Percentiles rank a stretch among this genome's conserved stretches.
phyloP scores from a whole-genome alignment of 2,329 filamentous ascomycete genomes.

The Botrytis byssoidea region DNA sequence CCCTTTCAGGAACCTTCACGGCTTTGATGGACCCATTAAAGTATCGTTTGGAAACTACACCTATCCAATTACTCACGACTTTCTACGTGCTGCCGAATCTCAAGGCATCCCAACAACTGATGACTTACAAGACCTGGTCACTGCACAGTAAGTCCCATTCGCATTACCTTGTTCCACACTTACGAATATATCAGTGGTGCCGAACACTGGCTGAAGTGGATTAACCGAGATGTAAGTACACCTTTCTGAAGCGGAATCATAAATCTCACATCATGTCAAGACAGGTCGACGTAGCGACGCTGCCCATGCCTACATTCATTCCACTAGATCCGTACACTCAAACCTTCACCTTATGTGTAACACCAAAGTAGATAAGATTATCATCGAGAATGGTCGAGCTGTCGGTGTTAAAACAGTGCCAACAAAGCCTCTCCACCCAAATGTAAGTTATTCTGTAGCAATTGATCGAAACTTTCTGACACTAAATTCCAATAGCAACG shows the following conservation, averaged over 20 bases:
- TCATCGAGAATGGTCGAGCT: slow-evolving; percentile 60
- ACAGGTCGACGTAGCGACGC: slow-evolving; percentile 73
- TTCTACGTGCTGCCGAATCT: slow-evolving; percentile 68
- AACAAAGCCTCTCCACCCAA: slow-evolving; percentile 65
- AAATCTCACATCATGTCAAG: slow-evolving; percentile 35
- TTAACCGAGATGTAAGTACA: slow-evolving; percentile 60
- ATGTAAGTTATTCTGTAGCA: slow-evolving; percentile 35
- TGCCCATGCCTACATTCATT: slow-evolving; percentile 75
- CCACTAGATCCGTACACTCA: slow-evolving; percentile 63
- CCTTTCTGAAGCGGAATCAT: background rate
- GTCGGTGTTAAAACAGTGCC: slow-evolving; percentile 69
- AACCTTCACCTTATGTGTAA: slow-evolving; percentile 61
- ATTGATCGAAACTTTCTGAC: slow-evolving; percentile 27
- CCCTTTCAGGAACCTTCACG: slow-evolving; percentile 59
- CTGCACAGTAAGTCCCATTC: slow-evolving; percentile 45
- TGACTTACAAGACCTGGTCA: slow-evolving; percentile 70
- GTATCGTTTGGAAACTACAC: slow-evolving; percentile 63
- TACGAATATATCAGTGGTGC: slow-evolving; percentile 50
- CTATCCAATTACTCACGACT: slow-evolving; percentile 80
- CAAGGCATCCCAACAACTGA: slow-evolving; percentile 75
- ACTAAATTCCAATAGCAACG: slow-evolving; percentile 35
- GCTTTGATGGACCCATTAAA: slow-evolving; percentile 69
- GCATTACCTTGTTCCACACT: background rate
- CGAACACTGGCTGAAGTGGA: slow-evolving; percentile 85
- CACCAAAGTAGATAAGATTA: slow-evolving; percentile 54